Percentiles rank a stretch among this genome's conserved stretches.
These are phyloP conservation scores for Sporothrix euskadiensis DNA, from an alignment of 2,329 filamentous ascomycete species.

Conservation along the genomic window DNA sequence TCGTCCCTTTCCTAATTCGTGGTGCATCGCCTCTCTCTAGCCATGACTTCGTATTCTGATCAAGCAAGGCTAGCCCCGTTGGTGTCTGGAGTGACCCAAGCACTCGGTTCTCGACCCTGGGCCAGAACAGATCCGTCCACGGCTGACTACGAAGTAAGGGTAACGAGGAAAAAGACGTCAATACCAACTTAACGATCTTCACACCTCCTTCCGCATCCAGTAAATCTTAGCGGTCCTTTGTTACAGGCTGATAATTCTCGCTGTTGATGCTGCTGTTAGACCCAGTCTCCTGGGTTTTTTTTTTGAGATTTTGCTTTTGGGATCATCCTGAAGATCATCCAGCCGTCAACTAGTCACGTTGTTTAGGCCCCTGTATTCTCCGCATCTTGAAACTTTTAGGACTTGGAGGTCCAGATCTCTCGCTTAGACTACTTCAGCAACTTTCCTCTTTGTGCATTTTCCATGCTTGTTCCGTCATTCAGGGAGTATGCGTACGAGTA, in stretches of 20 bases:
- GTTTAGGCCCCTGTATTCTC: neutral
- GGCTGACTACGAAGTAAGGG: neutral
- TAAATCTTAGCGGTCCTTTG: neutral
- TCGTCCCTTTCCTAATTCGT: neutral
- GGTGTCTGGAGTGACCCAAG: neutral
- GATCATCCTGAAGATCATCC: neutral
- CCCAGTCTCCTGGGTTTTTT: neutral
- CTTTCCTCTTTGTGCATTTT: neutral
- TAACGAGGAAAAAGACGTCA: too few species aligned
- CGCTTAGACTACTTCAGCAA: neutral
- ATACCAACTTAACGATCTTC: neutral
- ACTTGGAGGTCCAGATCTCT: neutral
- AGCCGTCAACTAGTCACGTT: neutral
- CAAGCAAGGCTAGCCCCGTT: neutral
- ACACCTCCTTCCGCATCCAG: conserved; percentile 9
- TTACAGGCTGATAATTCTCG: neutral
- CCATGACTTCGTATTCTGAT: neutral
- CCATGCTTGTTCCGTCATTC: neutral
- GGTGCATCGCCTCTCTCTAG: neutral
- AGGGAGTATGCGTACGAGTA: too few species aligned
- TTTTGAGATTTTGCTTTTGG: neutral
- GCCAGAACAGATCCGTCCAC: neutral
- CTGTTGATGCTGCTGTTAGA: neutral
- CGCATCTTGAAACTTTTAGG: neutral
- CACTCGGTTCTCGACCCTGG: neutral